These are phyloP conservation scores for Malus fusca DNA, from an alignment of 306 rosid genomes.

Conservation along the genomic window DNA sequence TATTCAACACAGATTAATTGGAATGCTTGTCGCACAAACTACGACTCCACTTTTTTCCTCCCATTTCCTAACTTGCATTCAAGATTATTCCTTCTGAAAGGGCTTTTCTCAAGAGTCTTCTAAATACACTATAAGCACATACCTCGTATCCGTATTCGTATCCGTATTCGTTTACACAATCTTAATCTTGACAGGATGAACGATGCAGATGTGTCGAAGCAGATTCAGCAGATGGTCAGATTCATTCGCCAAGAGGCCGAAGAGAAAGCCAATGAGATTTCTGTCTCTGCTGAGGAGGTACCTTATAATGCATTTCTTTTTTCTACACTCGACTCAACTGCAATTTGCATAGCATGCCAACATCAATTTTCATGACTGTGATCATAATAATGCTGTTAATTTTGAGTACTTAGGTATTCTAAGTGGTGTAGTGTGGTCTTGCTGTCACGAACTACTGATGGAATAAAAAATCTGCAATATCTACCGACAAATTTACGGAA, in stretches of 20 bases:
- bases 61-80: neutral
- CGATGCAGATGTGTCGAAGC: conserved; percentile 59
- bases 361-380: neutral
- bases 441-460: neutral
- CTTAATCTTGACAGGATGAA: conserved; percentile 34
- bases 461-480: too few species aligned
- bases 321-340: neutral
- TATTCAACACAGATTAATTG: too few species aligned
- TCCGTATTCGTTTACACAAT: neutral
- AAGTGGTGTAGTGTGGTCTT: neutral
- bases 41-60: neutral
- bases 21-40: neutral
- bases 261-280: conserved; percentile 66
- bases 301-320: neutral
- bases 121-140: too few species aligned
- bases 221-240: conserved; percentile 73
- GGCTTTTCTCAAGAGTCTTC: neutral
- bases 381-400: neutral
- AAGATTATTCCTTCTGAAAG: neutral
- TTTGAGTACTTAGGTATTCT: neutral
- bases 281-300: conserved; percentile 64
- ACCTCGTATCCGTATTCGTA: too few species aligned
- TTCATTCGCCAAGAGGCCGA: conserved; percentile 80
- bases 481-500: too few species aligned
- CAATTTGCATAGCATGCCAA: neutral